Evolutionary conservation across 1,284 basidiomycete genomes (phyloP).

Genomic region (Pisolithus thermaeus): DNA sequence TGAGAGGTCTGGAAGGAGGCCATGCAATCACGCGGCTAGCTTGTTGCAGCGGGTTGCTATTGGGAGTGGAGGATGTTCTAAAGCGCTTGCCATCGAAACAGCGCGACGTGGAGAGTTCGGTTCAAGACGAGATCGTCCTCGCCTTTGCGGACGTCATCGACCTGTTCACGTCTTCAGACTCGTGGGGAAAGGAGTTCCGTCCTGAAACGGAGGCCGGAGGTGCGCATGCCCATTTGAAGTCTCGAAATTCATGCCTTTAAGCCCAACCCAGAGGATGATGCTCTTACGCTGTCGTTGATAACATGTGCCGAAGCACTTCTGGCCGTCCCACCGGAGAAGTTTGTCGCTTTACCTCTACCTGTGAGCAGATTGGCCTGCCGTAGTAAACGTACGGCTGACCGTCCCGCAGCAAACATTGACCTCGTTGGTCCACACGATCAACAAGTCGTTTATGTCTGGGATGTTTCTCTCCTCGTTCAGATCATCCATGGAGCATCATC

Average conservation of each 20-base stretch:
- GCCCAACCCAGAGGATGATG: conserved; percentile 20
- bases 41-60: conserved; percentile 42
- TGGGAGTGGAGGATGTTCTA: too few relatives aligned
- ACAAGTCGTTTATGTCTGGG: conserved; percentile 46
- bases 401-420: conserved; percentile 31
- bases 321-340: conserved; percentile 13
- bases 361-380: conserved; percentile 18
- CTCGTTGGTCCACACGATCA: conserved; percentile 43
- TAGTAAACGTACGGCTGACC: conserved; percentile 9
- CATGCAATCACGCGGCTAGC: conserved; percentile 53
- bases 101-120: too few relatives aligned
- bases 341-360: conserved; percentile 53
- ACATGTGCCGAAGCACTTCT: conserved; percentile 54
- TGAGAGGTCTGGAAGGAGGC: conserved; percentile 61
- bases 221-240: conserved; percentile 18
- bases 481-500: too few relatives aligned
- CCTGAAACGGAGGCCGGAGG: conserved; percentile 14
- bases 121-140: too few relatives aligned
- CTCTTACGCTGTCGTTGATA: conserved; percentile 38
- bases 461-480: conserved; percentile 31
- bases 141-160: too few relatives aligned
- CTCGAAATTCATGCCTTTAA: conserved; percentile 7
- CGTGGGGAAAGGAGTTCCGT: too few relatives aligned
- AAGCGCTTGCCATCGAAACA: too few relatives aligned
- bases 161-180: too few relatives aligned